Evolutionary conservation across 2,329 filamentous ascomycete species (phyloP).

Genomic region (Pestalotiopsis sp.): DNA sequence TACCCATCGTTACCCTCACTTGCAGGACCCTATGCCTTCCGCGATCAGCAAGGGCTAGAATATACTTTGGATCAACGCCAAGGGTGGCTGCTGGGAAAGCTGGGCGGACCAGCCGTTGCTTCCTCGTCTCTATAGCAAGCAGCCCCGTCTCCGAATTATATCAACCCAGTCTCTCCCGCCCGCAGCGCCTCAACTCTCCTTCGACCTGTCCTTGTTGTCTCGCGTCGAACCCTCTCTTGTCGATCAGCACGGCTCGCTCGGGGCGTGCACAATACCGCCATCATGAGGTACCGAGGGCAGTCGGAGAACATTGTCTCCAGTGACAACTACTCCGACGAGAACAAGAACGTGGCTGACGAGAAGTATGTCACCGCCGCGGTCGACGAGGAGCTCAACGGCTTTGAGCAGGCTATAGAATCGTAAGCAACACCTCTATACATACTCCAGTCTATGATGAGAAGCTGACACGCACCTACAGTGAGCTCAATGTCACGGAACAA

Average conservation of each 20-base stretch:
- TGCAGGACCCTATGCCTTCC: neutral
- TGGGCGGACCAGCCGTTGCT: neutral
- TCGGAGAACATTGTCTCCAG: constrained; percentile 6
- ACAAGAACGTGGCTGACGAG: constrained; percentile 8
- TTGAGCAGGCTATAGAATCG: constrained; percentile 9
- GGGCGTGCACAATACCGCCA: neutral
- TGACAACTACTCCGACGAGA: neutral
- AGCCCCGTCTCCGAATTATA: neutral
- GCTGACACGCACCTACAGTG: neutral
- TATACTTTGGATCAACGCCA: neutral
- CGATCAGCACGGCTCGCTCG: neutral
- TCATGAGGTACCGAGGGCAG: constrained; percentile 9
- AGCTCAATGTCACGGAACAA: constrained; percentile 14
- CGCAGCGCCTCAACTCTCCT: neutral
- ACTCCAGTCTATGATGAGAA: neutral
- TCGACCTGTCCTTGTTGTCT: neutral
- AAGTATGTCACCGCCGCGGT: neutral
- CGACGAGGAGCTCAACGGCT: constrained; percentile 5
- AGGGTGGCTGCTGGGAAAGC: neutral
- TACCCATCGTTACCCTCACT: neutral
- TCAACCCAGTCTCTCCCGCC: neutral
- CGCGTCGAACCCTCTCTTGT: neutral
- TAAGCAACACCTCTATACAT: neutral
- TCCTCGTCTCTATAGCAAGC: neutral
- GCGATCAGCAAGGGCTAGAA: neutral